A percentile compares a stretch with the other conserved stretches of the same genome.
Evolutionary conservation across 1,139 yeast genomes (phyloP).

Genomic region (Kodamaea fungicola): DNA sequence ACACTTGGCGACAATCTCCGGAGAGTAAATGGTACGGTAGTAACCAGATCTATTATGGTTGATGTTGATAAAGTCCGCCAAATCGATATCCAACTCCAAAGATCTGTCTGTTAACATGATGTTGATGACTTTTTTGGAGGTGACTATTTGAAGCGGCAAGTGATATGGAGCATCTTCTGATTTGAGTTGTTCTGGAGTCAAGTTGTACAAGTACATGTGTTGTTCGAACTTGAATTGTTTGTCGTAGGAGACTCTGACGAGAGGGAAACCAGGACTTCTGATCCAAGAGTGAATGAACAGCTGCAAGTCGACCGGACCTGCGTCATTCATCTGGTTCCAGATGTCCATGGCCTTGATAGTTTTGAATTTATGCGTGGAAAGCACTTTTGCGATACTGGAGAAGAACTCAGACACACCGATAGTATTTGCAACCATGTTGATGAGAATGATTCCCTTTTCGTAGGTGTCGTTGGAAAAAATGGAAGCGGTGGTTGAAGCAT

Average conservation of each 20-base stretch:
- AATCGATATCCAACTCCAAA: conserved; percentile 29
- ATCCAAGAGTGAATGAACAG: conserved; percentile 57
- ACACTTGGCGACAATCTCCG: conserved; percentile 16
- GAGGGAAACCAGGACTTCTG: conserved; percentile 56
- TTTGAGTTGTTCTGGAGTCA: conserved; percentile 19
- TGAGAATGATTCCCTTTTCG: conserved; percentile 59
- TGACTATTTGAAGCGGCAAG: conserved; percentile 49
- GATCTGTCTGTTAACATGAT: conserved; percentile 49
- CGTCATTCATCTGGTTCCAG: conserved; percentile 44
- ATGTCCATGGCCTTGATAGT: conserved; percentile 53
- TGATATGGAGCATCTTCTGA: conserved; percentile 48
- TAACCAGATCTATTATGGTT: conserved; percentile 49
- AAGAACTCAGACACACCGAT: conserved; percentile 32
- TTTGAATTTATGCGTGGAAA: conserved; percentile 31
- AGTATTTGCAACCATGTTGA: conserved; percentile 53
- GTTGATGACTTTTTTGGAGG: conserved; percentile 28
- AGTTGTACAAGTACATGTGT: conserved; percentile 42
- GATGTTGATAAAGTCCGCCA: conserved; percentile 21
- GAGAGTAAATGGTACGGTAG: conserved; percentile 32
- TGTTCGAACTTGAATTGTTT: conserved; percentile 44
- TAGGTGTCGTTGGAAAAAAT: conserved; percentile 55
- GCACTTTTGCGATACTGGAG: conserved; percentile 39
- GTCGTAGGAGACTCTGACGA: conserved; percentile 36
- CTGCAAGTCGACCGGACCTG: conserved; percentile 29
- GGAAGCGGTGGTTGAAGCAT: conserved; percentile 36